phyloP scores from a whole-genome alignment of 805 yeast genomes.

The Ascoidea tarda region DNA sequence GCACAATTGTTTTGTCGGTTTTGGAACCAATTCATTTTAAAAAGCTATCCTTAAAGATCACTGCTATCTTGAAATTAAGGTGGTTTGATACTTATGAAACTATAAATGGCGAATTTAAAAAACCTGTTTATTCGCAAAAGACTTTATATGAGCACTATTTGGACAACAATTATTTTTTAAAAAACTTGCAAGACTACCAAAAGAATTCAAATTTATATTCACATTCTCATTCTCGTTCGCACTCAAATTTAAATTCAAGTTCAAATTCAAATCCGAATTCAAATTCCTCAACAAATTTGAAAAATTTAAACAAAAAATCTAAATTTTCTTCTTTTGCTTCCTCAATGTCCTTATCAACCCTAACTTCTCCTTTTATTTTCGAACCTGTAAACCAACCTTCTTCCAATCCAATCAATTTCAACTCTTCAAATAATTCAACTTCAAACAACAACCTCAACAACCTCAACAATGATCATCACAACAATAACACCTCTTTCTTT shows the following conservation, averaged over 20 bases:
- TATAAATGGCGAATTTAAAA: conserved; percentile 8
- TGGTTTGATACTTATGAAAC: conserved; percentile 44
- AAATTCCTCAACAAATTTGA: not conserved
- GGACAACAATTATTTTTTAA: too few relatives aligned
- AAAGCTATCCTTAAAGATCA: conserved; percentile 46
- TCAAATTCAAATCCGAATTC: not conserved
- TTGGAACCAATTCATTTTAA: conserved; percentile 63
- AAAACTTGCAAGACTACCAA: not conserved
- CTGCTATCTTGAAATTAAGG: conserved; percentile 51
- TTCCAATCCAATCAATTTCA: not conserved
- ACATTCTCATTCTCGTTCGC: too few relatives aligned
- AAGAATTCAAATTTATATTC: too few relatives aligned
- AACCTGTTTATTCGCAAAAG: not conserved
- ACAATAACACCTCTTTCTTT: not conserved
- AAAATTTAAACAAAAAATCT: conserved; percentile 1
- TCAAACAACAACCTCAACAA: not conserved
- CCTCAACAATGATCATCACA: not conserved
- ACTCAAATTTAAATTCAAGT: too few relatives aligned
- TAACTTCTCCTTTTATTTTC: too few relatives aligned
- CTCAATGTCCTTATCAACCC: not conserved
- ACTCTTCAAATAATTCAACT: not conserved
- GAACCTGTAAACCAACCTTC: not conserved
- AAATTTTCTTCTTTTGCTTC: conserved; percentile 4
- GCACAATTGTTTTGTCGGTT: conserved; percentile 64
- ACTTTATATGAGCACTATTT: not conserved